Base-by-base conservation (phyloP, 805 yeast genomes). In the Ogataea methylovora region DNA sequence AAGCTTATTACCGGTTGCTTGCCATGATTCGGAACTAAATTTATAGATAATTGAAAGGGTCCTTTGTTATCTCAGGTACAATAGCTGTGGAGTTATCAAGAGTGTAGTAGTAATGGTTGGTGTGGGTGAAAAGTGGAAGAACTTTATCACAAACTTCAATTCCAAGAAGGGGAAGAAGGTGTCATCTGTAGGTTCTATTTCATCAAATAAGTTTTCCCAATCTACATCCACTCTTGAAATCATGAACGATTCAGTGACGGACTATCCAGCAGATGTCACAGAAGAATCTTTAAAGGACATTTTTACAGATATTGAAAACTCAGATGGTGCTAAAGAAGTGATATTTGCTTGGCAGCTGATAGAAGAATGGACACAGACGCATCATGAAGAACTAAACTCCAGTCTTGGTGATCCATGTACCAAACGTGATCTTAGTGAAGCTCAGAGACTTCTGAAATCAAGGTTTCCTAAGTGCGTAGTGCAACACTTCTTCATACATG, bases 261-360 rank as follows among this genome's bases (percentile, higher is more conserved):
- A 51, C 16, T 48, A 52, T 14, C 39, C 51, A 8, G 52, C 46
- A 19, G 60, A 53, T 33, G 49, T 26, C 29, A 30, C 24, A 3
- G 30, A 46, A 14, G 56, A 55, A 14, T 60, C 55, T 10, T 48
- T 44, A 18, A 48, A 43, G 14, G 49, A 49, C 9, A 55, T 52
- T 18, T 48, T 54, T 39, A 57, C 53, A 5, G 36, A 47, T 58
- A 33, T 57, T 36, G 39, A 65, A 41, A 43, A 44, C 37, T 53
- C 49, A n/a, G 40, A 35, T 28, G 90, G 92, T 24, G 76, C 78
- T n/a, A 77, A 84, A 37, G 92, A 85, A 43, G 67, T 71, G 1
- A 65, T 79, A 24, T 69, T 77, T 21, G 84, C 94, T 2, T 85
- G 95, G 95, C 67, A 81, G 44, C 87, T 86, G 47, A 81, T 86